Evolutionary conservation across 257 asterid genomes (phyloP).

Genomic region (Pogostemon cablin): DNA sequence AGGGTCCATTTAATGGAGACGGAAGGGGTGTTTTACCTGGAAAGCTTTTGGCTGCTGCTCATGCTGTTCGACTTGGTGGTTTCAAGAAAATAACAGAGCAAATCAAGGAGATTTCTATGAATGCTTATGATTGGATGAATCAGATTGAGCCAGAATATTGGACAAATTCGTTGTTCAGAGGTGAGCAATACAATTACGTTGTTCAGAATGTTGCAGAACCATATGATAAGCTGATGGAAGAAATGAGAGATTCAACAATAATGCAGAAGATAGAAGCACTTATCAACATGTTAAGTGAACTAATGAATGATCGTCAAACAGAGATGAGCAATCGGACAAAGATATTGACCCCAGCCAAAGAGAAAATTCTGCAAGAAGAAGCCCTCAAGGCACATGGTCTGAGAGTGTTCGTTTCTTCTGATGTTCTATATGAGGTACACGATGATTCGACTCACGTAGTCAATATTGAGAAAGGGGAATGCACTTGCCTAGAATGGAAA

Average conservation of each 20-base stretch:
- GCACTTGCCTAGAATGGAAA: constrained; percentile 88
- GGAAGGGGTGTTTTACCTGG: constrained; percentile 78
- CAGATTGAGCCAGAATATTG: constrained; percentile 72
- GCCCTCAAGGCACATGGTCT: constrained; percentile 54
- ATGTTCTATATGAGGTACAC: constrained; percentile 77
- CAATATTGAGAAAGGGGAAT: constrained; percentile 61
- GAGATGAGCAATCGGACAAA: constrained; percentile 59
- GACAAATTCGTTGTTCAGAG: constrained; percentile 63
- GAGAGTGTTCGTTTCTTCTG: constrained; percentile 76
- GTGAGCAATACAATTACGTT: constrained; percentile 68
- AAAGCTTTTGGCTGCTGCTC: constrained; percentile 72
- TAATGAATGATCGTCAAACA: constrained; percentile 51
- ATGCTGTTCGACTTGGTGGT: constrained; percentile 56
- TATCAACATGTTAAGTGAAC: constrained; percentile 50
- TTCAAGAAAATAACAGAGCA: constrained; percentile 64
- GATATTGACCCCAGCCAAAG: constrained; percentile 73
- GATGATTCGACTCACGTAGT: constrained; percentile 84
- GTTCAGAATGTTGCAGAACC: constrained; percentile 67
- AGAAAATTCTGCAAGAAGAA: constrained; percentile 58
- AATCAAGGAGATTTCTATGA: constrained; percentile 63
- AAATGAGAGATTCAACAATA: constrained; percentile 65
- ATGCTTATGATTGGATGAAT: constrained; percentile 70
- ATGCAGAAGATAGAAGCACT: constrained; percentile 84
- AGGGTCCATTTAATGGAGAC: constrained; percentile 81
- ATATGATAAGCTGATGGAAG: constrained; percentile 65